A percentile compares a stretch with the other conserved stretches of the same genome.
phyloP scores from a whole-genome alignment of 371 early-diverging fungal genomes.

The Mortierella sp. region DNA sequence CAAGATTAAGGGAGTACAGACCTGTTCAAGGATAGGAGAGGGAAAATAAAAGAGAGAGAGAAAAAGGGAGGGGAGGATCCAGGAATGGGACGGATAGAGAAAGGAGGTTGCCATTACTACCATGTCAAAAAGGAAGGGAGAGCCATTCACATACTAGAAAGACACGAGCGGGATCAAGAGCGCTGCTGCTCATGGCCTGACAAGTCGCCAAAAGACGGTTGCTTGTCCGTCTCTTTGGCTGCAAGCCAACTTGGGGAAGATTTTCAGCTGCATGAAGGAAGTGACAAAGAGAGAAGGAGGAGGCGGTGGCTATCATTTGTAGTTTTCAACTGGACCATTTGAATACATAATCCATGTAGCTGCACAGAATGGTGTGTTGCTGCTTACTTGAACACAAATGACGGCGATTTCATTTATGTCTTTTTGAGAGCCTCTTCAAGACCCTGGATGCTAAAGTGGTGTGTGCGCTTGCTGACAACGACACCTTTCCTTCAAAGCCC shows the following conservation, averaged over 20 bases:
- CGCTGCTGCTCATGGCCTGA: background rate
- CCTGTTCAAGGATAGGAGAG: background rate
- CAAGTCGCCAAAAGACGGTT: background rate
- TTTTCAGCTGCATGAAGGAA: background rate
- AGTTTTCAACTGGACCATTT: background rate
- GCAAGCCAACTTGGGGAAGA: background rate
- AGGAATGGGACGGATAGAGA: background rate
- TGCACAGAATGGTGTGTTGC: no score
- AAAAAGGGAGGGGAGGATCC: background rate
- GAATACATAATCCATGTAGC: no score
- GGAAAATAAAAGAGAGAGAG: background rate
- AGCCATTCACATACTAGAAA: background rate
- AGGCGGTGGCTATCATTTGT: background rate
- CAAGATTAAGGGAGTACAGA: slow-evolving; percentile 8
- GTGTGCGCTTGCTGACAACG: background rate
- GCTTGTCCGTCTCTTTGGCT: background rate
- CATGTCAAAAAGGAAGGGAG: background rate
- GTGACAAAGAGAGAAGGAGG: background rate
- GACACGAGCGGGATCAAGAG: background rate
- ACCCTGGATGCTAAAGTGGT: background rate
- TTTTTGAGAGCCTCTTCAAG: background rate
- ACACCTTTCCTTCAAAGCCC: background rate
- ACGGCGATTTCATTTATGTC: background rate
- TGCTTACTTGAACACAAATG: background rate
- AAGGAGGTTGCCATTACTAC: background rate